Evolutionary conservation across 2,329 filamentous ascomycete species (phyloP), one percentile per base, ranked within the genome.

Genomic region (Microascus cirrosus): DNA sequence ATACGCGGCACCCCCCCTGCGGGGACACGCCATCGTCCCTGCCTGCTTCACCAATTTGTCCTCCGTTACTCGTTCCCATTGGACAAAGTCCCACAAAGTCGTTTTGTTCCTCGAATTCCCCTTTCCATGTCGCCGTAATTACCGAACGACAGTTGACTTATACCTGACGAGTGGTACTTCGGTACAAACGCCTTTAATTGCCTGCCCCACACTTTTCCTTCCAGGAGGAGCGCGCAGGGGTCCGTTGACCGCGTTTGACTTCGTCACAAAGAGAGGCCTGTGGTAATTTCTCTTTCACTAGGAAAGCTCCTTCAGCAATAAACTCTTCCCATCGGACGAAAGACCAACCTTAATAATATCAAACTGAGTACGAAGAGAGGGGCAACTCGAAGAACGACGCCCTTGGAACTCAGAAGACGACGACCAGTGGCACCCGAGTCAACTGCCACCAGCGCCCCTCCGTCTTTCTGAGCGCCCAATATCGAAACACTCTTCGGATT

Each of bases 181-280:
- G 45, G n/a, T 50, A 50, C 45, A 50, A 24, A n/a, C n/a, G 24
- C 18, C n/a, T 18, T 35, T 34, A 35, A 56, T 56, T 56, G 13
- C 54, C 28, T 28, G n/a, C 25, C 50, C 28, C 55, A 42, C 24
- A 8, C 25, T 42, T 25, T 45, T 42, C 56, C 51, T 20, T 58
- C 54, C 56, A n/a, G 53, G 50, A 58, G 22, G 48, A 36, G 51
- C 56, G 56, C 56, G 56, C 56, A 58, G 56, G 56, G 56, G 51
- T 58, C 42, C 34, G 15, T 58, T 20, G 45, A 54, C 53, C 50
- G 51, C 50, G 51, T 50, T 50, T 8, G 45, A 50, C 45, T 24
- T 58, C 22, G 35, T 39, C 35, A 42, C 15, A 50, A 56, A 22
- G 28, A 25, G 55, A 32, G 28, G 28, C 4, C 28, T 32, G 28